phyloP scores from a whole-genome alignment of 164 flowering plant genomes.

The Dillenia turbinata region DNA sequence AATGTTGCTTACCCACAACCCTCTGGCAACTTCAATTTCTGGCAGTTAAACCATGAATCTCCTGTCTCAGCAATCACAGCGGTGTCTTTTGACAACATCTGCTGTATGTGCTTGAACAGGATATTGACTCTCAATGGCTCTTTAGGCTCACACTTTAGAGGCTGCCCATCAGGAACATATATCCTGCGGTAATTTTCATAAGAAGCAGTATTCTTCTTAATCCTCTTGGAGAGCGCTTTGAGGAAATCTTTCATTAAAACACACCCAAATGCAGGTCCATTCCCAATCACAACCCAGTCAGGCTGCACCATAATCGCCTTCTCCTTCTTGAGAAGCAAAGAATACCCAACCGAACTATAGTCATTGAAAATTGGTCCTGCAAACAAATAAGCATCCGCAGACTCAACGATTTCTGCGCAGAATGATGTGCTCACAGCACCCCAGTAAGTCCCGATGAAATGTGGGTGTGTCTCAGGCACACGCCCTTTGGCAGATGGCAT shows the following conservation, averaged over 20 bases:
- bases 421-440: slow-evolving; percentile 34
- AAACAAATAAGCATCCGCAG: slow-evolving; percentile 40
- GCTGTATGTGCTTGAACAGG: slow-evolving; percentile 43
- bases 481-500: slow-evolving; percentile 44
- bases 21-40: slow-evolving; percentile 38
- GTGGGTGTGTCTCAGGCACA: slow-evolving; percentile 28
- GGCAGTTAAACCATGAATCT: slow-evolving; percentile 53
- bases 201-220: slow-evolving; percentile 21
- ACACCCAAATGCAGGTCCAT: slow-evolving; percentile 40
- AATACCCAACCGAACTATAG: slow-evolving; percentile 27
- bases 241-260: slow-evolving; percentile 37
- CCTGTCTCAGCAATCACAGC: slow-evolving; percentile 54
- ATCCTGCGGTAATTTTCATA: slow-evolving; percentile 22
- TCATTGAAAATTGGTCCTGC: slow-evolving; percentile 31
- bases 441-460: slow-evolving; percentile 42
- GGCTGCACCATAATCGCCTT: slow-evolving; percentile 37
- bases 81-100: slow-evolving; percentile 30
- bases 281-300: slow-evolving; percentile 28
- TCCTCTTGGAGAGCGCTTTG: slow-evolving; percentile 22
- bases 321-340: slow-evolving; percentile 30
- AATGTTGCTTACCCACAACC: slow-evolving; percentile 37
- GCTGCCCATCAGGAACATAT: slow-evolving; percentile 22
- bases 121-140: slow-evolving; percentile 25
- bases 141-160: slow-evolving; percentile 10
- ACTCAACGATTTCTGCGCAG: slow-evolving; percentile 38